These are phyloP conservation scores for Ceratocystis huliohia DNA, from an alignment of 2,329 filamentous ascomycete genomes.

Conservation along the genomic window DNA sequence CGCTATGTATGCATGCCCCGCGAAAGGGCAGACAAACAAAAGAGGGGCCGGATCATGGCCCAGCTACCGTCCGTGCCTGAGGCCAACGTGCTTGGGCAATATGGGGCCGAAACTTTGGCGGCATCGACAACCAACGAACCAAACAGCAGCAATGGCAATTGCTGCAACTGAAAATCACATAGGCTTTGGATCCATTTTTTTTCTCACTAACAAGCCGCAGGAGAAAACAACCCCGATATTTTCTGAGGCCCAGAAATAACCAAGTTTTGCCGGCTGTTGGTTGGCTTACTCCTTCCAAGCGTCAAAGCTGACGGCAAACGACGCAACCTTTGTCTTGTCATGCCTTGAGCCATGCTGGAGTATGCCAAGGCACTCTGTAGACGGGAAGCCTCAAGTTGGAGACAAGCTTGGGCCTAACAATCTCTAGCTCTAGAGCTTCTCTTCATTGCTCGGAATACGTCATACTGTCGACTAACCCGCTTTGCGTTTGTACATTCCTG, in stretches of 20 bases:
- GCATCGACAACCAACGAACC: neutral
- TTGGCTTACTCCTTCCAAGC: neutral
- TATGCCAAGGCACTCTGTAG: neutral
- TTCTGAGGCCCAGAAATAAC: slow-evolving; percentile 2
- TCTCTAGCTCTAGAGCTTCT: neutral
- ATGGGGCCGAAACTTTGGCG: slow-evolving; percentile 3
- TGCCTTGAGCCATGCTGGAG: neutral
- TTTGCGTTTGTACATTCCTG: slow-evolving; percentile 1
- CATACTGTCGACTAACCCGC: neutral
- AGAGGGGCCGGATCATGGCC: neutral
- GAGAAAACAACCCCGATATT: too few relatives aligned
- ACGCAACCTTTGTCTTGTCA: neutral
- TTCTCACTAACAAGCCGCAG: neutral
- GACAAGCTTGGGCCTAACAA: neutral
- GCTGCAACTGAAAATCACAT: neutral
- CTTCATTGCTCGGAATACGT: neutral
- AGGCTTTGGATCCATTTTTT: neutral
- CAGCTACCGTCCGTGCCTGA: neutral
- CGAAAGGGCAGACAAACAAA: neutral
- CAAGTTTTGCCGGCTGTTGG: neutral
- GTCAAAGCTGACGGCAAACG: neutral
- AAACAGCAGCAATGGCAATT: neutral
- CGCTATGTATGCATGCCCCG: neutral
- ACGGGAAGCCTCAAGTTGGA: slow-evolving; percentile 3
- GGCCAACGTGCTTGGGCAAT: neutral